phyloP scores from a whole-genome alignment of 306 rosid species.

The Quercus suber region DNA sequence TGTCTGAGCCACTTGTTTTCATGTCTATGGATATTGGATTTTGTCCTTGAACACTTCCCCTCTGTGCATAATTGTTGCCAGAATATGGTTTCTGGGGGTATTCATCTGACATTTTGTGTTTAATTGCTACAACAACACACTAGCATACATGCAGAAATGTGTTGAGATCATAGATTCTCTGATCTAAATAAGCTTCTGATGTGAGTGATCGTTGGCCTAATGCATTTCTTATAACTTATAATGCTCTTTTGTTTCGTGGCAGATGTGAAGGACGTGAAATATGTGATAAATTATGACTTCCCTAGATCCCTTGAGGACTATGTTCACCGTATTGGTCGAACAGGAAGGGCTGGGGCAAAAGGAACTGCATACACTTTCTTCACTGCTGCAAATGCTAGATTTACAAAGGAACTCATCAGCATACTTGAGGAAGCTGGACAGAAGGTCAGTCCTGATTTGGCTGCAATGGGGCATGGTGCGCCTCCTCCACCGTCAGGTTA shows the following conservation, averaged over 20 bases:
- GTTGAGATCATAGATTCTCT: background rate
- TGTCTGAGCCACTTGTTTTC: background rate
- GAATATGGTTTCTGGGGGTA: background rate
- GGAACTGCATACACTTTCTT: slow-evolving; percentile 98
- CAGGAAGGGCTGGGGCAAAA: slow-evolving; percentile 98
- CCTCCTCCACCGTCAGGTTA: slow-evolving; percentile 93
- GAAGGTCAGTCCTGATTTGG: slow-evolving; percentile 86
- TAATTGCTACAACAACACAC: background rate
- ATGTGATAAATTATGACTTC: slow-evolving; percentile 88
- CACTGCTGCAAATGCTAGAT: slow-evolving; percentile 95
- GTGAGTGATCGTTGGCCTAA: background rate
- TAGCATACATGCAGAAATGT: background rate
- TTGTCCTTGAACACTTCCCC: background rate
- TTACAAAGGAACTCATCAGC: slow-evolving; percentile 80
- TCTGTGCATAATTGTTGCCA: background rate
- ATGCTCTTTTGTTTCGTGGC: slow-evolving; percentile 23
- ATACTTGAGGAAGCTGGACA: slow-evolving; percentile 97
- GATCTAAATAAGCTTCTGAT: background rate
- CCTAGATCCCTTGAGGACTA: slow-evolving; percentile 99
- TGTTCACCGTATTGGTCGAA: slow-evolving; percentile 97
- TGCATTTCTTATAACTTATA: background rate
- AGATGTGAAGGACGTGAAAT: slow-evolving; percentile 97
- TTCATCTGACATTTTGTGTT: background rate
- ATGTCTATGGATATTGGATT: background rate
- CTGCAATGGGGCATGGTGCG: slow-evolving; percentile 96